phyloP scores from a whole-genome alignment of 2,329 filamentous ascomycete species.

The Ceratocystis cubensis region DNA sequence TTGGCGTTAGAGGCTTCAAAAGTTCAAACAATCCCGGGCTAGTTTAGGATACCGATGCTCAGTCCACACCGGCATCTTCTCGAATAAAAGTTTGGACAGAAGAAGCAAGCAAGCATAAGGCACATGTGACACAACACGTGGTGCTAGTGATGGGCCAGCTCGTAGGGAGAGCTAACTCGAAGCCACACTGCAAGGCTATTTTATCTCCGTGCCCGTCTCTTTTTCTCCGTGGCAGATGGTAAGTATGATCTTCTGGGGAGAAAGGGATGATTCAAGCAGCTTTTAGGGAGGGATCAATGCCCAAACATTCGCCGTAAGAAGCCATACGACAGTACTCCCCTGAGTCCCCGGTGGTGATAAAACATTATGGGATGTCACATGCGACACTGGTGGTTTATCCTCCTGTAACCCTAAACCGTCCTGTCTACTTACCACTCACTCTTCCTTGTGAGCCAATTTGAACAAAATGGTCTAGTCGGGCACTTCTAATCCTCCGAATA shows the following conservation, averaged over 20 bases:
- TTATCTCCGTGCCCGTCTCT: not conserved
- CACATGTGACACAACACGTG: not conserved
- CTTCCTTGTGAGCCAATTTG: too few species aligned
- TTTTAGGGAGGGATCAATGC: too few species aligned
- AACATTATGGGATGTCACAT: not conserved
- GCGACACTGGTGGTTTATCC: not conserved
- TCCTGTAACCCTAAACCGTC: not conserved
- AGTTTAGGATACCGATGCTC: not conserved
- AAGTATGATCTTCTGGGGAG: not conserved
- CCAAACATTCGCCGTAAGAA: not conserved
- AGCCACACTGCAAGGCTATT: not conserved
- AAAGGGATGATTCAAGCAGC: not conserved
- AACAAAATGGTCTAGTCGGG: not conserved
- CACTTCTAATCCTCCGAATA: not conserved
- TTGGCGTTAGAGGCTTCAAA: slow-evolving; percentile 3
- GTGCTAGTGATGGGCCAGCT: not conserved
- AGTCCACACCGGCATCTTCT: not conserved
- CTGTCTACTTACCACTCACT: too few species aligned
- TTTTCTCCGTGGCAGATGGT: not conserved
- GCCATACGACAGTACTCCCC: not conserved
- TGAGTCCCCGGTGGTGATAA: not conserved
- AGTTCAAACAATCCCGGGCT: not conserved
- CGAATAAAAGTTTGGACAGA: not conserved
- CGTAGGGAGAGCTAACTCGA: not conserved
- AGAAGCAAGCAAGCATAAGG: not conserved